phyloP scores from a whole-genome alignment of 495 filamentous ascomycete species.

The Friedmanniomyces simplex region DNA sequence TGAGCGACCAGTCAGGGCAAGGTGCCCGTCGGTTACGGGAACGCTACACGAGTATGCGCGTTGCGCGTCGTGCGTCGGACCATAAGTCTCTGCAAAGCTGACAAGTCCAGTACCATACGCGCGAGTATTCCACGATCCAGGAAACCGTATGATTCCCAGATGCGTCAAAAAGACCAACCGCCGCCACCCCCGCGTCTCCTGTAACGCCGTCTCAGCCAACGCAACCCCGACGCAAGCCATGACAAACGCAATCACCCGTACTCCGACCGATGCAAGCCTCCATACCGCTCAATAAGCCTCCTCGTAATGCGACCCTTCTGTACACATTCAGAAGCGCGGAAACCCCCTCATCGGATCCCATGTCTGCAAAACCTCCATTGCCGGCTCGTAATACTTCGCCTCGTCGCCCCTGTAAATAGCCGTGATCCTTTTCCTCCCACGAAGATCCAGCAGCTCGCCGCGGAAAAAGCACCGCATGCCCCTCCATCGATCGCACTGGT shows the following conservation, averaged over 20 bases:
- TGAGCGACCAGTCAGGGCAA: not conserved
- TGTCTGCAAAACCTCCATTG: not conserved
- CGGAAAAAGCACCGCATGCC: not conserved
- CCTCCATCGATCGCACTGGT: not conserved
- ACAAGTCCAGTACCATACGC: too few species aligned
- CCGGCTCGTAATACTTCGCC: not conserved
- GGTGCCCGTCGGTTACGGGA: not conserved
- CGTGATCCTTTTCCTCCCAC: not conserved
- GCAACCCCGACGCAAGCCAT: too few species aligned
- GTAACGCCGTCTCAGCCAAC: too few species aligned
- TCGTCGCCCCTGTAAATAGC: not conserved
- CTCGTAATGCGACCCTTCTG: too few species aligned
- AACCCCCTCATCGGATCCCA: not conserved
- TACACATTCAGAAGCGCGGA: not conserved
- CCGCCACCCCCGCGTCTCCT: too few species aligned
- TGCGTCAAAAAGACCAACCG: too few species aligned
- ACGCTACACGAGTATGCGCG: too few species aligned
- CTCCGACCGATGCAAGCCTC: not conserved
- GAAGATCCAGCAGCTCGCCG: not conserved
- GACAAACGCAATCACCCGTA: not conserved
- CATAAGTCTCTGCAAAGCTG: too few species aligned
- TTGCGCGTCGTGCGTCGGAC: too few species aligned
- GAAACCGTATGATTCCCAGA: too few species aligned
- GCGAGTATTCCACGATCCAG: too few species aligned
- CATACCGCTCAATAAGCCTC: not conserved